A percentile compares a stretch with the other conserved stretches of the same genome.
These are phyloP conservation scores for Lactarius tabidus DNA, from an alignment of 768 basidiomycete species.

Conservation along the genomic window DNA sequence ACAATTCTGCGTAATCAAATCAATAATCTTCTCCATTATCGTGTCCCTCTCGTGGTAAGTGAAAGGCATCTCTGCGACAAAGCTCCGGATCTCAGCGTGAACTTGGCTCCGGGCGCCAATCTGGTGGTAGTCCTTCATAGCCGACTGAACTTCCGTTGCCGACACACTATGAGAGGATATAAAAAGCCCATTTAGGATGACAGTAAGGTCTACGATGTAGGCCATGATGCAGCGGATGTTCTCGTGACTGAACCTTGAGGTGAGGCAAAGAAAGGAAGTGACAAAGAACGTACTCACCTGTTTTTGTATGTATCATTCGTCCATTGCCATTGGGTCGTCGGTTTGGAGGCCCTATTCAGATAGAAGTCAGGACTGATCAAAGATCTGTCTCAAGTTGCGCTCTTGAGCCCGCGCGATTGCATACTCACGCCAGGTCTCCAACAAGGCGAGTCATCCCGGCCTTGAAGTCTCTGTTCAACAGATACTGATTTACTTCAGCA, in stretches of 20 bases:
- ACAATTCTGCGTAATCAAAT: neutral
- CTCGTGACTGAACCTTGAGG: neutral
- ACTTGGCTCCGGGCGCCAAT: neutral
- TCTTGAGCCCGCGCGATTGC: neutral
- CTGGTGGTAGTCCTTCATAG: neutral
- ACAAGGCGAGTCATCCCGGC: neutral
- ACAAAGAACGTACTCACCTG: neutral
- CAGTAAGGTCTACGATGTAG: conserved; percentile 18
- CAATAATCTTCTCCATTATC: conserved; percentile 2
- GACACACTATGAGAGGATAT: neutral
- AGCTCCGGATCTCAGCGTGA: neutral
- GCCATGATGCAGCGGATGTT: conserved; percentile 6
- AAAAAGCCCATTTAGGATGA: neutral
- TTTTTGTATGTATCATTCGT: neutral
- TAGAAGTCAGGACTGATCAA: neutral
- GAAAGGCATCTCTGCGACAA: neutral
- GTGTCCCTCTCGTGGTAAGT: neutral
- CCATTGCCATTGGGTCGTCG: neutral
- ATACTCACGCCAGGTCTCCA: neutral
- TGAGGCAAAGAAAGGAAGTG: neutral
- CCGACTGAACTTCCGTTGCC: neutral
- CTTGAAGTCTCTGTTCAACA: neutral
- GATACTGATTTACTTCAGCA: conserved; percentile 9
- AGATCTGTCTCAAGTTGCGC: neutral
- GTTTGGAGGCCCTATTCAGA: neutral